Conservation (phyloP, 1,139 yeast genomes). For the Suhomyces coccinellae region DNA sequence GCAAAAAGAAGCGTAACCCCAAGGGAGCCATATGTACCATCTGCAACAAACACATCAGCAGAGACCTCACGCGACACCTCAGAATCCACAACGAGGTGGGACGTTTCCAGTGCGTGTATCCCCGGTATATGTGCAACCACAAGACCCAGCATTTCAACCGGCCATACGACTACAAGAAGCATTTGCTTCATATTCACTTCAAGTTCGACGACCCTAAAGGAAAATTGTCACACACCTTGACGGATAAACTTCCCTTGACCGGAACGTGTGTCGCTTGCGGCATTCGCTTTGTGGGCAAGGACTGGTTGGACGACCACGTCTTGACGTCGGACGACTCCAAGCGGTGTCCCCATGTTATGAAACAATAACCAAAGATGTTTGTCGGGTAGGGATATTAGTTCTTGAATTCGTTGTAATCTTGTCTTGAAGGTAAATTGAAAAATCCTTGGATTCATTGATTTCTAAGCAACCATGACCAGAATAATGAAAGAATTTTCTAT, state of each 20-base stretch:
- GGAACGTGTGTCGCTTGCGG: slow-evolving; percentile 47
- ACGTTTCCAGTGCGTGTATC: slow-evolving; percentile 48
- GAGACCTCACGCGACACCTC: slow-evolving; percentile 48
- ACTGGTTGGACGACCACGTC: slow-evolving; percentile 46
- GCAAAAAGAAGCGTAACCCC: slow-evolving; percentile 31
- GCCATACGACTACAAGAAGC: slow-evolving; percentile 52
- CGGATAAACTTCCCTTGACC: slow-evolving; percentile 42
- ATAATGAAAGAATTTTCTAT: too few species aligned
- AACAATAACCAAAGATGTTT: too few species aligned
- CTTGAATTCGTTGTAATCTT: too few species aligned
- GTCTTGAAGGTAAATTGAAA: too few species aligned
- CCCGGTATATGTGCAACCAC: slow-evolving; percentile 43
- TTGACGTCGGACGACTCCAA: slow-evolving; percentile 26
- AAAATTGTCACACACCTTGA: slow-evolving; percentile 42
- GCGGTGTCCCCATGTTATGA: slow-evolving; percentile 10
- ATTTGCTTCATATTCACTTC: slow-evolving; percentile 46
- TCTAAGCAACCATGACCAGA: too few species aligned
- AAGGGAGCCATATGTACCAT: slow-evolving; percentile 45
- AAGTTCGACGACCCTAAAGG: slow-evolving; percentile 47
- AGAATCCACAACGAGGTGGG: slow-evolving; percentile 51
- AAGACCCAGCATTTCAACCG: slow-evolving; percentile 48
- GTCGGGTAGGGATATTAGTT: too few species aligned
- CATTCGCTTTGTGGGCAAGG: slow-evolving; percentile 33
- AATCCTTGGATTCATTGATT: too few species aligned
- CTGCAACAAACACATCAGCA: slow-evolving; percentile 44